Evolutionary conservation across 225 moss, liverwort and hornwort species (phyloP).

Genomic region (Pseudisothecium myosuroides): DNA sequence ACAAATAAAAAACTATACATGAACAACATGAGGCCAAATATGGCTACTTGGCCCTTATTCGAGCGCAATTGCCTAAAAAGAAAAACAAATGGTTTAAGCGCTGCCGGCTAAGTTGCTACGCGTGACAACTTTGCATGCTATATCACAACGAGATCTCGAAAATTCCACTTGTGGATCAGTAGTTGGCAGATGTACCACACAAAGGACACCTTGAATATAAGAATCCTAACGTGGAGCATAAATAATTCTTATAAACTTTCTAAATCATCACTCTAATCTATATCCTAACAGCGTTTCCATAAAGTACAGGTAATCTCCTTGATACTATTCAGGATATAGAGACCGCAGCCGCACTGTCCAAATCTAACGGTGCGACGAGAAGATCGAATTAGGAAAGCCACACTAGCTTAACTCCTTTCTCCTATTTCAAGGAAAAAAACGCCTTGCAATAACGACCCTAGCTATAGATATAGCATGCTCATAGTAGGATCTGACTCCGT

Average conservation of each 20-base stretch:
- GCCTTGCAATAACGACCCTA: not conserved
- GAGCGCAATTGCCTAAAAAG: not conserved
- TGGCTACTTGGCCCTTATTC: not conserved
- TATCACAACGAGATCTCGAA: not conserved
- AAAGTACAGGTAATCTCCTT: not conserved
- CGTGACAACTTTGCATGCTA: not conserved
- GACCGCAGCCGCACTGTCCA: not conserved
- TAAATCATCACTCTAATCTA: not conserved
- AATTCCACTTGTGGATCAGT: not conserved
- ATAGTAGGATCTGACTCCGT: not conserved
- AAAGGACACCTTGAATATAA: not conserved
- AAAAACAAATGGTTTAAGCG: not conserved
- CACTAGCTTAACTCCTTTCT: not conserved
- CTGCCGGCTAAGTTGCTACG: not conserved
- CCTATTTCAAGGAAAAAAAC: not conserved
- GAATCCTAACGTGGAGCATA: not conserved
- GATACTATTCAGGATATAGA: not conserved
- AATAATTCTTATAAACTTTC: not conserved
- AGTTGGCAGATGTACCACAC: not conserved
- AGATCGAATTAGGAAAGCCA: not conserved
- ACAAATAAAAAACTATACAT: not conserved
- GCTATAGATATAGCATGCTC: not conserved
- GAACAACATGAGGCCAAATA: not conserved
- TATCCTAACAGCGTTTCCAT: not conserved
- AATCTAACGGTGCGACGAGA: not conserved